These are phyloP conservation scores for Verticillium nonalfalfae DNA, from an alignment of 2,329 filamentous ascomycete species.

Conservation along the genomic window DNA sequence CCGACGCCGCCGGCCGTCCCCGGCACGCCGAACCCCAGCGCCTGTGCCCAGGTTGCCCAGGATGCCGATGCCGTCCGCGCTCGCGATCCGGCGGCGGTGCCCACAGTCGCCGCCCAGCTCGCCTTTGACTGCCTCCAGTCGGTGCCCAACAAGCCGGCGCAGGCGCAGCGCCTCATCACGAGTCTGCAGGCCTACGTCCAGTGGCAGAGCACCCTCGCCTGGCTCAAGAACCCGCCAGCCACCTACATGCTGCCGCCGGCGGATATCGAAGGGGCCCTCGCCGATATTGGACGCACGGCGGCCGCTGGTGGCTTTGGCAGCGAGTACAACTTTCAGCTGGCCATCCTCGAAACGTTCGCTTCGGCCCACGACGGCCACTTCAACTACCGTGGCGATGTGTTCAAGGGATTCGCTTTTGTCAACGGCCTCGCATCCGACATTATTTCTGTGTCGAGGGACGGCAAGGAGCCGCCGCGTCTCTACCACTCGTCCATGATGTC, in stretches of 20 bases:
- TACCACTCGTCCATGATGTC: constrained; percentile 28
- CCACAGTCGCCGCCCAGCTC: constrained; percentile 26
- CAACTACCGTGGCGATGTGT: constrained; percentile 44
- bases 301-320: constrained; percentile 34
- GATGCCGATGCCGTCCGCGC: constrained; percentile 8
- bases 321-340: constrained; percentile 49
- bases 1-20: too few relatives aligned
- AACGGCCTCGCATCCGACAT: constrained; percentile 28
- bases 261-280: constrained; percentile 39
- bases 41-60: constrained; percentile 16
- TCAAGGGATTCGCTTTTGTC: constrained; percentile 42
- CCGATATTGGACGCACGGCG: constrained; percentile 36
- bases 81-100: constrained; percentile 16
- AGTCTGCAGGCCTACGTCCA: constrained; percentile 33
- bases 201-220: constrained; percentile 41
- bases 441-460: constrained; percentile 56
- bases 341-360: constrained; percentile 41
- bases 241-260: constrained; percentile 40
- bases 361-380: constrained; percentile 62
- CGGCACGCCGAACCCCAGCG: constrained; percentile 7
- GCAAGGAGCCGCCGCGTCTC: constrained; percentile 49
- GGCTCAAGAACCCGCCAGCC: constrained; percentile 43
- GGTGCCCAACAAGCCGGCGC: constrained; percentile 28
- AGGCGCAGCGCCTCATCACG: constrained; percentile 26
- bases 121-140: constrained; percentile 30